Conservation (phyloP, 2,329 filamentous ascomycete genomes). For the Colletotrichum australisinense region DNA sequence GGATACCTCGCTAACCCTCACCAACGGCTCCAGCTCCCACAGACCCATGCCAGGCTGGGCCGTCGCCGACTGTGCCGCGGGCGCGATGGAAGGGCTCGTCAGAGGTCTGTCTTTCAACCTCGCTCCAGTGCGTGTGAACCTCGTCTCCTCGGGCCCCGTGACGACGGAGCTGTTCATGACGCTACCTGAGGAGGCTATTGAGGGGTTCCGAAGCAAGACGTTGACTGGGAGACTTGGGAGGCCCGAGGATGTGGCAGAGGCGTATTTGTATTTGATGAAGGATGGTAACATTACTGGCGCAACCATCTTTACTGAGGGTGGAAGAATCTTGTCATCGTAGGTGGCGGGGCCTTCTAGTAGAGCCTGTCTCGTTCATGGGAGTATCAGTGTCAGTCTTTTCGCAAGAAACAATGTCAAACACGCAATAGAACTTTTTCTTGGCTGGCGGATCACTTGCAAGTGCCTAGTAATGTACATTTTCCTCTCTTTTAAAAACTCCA, state of each 20-base stretch:
- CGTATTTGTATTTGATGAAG: conserved; percentile 57
- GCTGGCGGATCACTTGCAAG: neutral
- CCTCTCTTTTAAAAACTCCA: neutral
- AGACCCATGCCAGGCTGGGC: too few relatives aligned
- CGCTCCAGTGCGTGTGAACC: neutral
- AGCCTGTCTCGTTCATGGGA: too few relatives aligned
- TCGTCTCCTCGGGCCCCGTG: conserved; percentile 14
- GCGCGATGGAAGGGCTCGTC: conserved; percentile 10
- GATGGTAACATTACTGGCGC: conserved; percentile 51
- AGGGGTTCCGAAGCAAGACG: conserved; percentile 10
- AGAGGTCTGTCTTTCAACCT: conserved; percentile 2
- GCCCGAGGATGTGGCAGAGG: conserved; percentile 55
- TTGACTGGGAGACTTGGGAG: neutral
- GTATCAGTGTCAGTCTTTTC: too few relatives aligned
- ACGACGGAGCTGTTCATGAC: conserved; percentile 7
- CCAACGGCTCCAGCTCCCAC: conserved; percentile 20
- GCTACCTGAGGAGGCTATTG: neutral
- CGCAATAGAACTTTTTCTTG: neutral
- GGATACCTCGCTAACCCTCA: conserved; percentile 19
- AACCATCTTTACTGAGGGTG: conserved; percentile 42
- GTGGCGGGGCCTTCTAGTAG: neutral
- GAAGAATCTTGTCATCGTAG: conserved; percentile 17
- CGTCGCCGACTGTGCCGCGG: neutral
- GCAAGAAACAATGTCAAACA: too few relatives aligned
- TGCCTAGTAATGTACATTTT: neutral